Evolutionary conservation across 139 green algal species (phyloP), one percentile per base, ranked within the genome.

Genomic region (Diplosphaera chodatii): DNA sequence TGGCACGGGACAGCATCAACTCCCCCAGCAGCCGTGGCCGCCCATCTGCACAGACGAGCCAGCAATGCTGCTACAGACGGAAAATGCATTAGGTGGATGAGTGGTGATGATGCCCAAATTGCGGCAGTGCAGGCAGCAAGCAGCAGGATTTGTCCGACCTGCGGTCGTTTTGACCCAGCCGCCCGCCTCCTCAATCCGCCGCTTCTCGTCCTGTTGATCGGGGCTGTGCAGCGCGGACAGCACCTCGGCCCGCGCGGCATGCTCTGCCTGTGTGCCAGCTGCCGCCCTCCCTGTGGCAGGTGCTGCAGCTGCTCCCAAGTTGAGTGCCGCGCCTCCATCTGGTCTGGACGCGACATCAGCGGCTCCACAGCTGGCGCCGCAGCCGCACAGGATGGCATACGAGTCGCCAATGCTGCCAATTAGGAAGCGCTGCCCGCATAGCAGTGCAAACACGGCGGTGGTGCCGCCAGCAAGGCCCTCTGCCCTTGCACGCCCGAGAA

Each of bases 391-490:
- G 3, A 85, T 4, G 0, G 80, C 83, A 0, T 66, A 37, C 1
- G 80, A 86, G 74, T 88, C 84, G 28, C 80, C 80, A 2, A 88
- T 56, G 63, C 79, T 80, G 23, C 55, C 80, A 5, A 85, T 41
- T 48, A 80, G 56, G 29, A 85, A 22, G 28, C 27, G 4, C 4
- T 8, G 2, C n/a, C 29, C 30, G 31, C 4, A 13, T 33, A 78
- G 22, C 34, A 88, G 41, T 2, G 80, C 83, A 37, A 86, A 75
- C 21, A 85, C 78, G 4, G 80, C 80, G 21, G 83, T 88, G 22
- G 68, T 75, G n/a, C 83, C 83, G 34, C 64, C 69, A 1, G 77
- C 10, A 5, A 63, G 29, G 13, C 22, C 20, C 25, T 67, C 0
- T 27, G 28, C 3, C 20, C 4, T 27, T 5, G 70, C 70, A 18